phyloP scores from a whole-genome alignment of 768 basidiomycete genomes.

The Mycena kentingensis region DNA sequence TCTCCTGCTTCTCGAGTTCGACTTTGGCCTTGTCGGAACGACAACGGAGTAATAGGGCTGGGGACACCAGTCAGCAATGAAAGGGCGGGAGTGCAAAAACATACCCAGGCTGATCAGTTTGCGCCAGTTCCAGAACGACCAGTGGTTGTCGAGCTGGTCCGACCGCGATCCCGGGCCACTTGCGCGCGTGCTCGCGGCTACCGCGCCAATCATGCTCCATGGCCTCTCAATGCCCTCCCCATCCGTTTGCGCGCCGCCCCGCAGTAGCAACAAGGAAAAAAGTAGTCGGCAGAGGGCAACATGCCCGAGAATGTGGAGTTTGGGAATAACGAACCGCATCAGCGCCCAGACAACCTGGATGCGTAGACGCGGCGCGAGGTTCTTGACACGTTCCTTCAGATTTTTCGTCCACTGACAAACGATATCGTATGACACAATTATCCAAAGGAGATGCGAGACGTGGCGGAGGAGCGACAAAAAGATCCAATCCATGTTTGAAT shows the following conservation, averaged over 20 bases:
- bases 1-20: too few relatives aligned
- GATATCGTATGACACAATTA: slow-evolving; percentile 18
- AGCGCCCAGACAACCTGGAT: slow-evolving; percentile 15
- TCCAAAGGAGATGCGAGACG: not conserved
- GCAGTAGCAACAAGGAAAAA: slow-evolving; percentile 32
- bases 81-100: not conserved
- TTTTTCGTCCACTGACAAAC: slow-evolving; percentile 31
- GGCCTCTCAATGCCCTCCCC: slow-evolving; percentile 37
- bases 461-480: slow-evolving; percentile 5
- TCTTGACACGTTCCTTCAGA: not conserved
- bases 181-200: slow-evolving; percentile 29
- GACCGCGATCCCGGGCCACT: slow-evolving; percentile 33
- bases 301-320: slow-evolving; percentile 25
- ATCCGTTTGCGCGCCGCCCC: slow-evolving; percentile 32
- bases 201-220: slow-evolving; percentile 33
- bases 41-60: too few relatives aligned
- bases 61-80: too few relatives aligned
- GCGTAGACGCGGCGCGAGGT: not conserved
- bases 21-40: too few relatives aligned
- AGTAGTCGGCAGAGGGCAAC: slow-evolving; percentile 10
- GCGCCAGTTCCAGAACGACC: slow-evolving; percentile 38
- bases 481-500: slow-evolving; percentile 17
- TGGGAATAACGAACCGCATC: slow-evolving; percentile 24
- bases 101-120: slow-evolving; percentile 30
- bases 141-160: slow-evolving; percentile 40